Percentiles rank a stretch among this genome's conserved stretches.
Evolutionary conservation across 1,284 basidiomycete species (phyloP).

Genomic region (Cutaneotrichosporon cavernicola): DNA sequence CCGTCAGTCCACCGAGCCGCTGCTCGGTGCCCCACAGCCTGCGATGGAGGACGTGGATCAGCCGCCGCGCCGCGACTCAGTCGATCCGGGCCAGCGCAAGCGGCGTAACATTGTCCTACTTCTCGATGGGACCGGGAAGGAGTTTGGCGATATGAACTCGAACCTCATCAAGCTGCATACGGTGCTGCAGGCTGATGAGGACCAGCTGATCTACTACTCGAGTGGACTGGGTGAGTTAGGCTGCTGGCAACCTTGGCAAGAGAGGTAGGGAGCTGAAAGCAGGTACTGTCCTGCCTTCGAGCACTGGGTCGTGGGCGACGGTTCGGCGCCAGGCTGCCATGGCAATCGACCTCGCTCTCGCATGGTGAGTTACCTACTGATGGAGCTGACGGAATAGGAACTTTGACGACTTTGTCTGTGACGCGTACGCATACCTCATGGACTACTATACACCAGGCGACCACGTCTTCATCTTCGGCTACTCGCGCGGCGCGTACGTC

Average conservation of each 20-base stretch:
- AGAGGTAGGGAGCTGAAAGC: not conserved
- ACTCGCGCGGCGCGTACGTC: not conserved
- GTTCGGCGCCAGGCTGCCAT: not conserved
- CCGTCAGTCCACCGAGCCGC: too few relatives aligned
- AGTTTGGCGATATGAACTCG: not conserved
- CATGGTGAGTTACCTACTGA: not conserved
- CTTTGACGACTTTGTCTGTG: not conserved
- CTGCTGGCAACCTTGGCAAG: not conserved
- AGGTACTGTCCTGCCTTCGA: not conserved
- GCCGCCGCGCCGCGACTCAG: too few relatives aligned
- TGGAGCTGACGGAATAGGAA: not conserved
- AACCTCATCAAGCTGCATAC: conserved; percentile 1
- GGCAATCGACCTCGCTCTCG: not conserved
- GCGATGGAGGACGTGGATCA: too few relatives aligned
- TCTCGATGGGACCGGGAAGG: not conserved
- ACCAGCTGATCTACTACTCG: not conserved
- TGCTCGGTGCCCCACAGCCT: too few relatives aligned
- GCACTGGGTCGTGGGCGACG: not conserved
- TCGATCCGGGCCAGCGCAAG: not conserved
- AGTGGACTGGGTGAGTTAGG: not conserved
- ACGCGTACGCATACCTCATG: not conserved
- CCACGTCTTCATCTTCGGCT: not conserved
- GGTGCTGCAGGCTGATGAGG: not conserved
- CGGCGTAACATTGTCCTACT: not conserved
- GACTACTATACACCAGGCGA: not conserved